Percentiles rank a stretch among this genome's conserved stretches.
Evolutionary conservation across 208 protist genomes (phyloP).

Genomic region (Leishmania mexicana): DNA sequence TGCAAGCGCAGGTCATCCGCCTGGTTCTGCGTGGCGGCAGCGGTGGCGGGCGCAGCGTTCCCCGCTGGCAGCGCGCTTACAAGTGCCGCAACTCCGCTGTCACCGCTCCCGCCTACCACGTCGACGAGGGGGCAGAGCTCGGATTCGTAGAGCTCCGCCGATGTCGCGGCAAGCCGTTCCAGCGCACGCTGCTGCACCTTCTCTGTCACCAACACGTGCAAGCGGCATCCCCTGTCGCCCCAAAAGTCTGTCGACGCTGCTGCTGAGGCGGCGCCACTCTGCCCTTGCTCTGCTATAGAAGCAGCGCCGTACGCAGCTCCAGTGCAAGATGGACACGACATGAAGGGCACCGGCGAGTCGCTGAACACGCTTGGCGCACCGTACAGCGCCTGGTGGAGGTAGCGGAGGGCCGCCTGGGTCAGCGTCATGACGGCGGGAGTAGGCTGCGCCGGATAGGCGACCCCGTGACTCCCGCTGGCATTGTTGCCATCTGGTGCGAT

Average conservation of each 20-base stretch:
- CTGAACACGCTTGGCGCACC: conserved; percentile 4
- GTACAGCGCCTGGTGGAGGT: conserved; percentile 29
- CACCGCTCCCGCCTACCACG: not conserved
- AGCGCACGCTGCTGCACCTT: conserved; percentile 7
- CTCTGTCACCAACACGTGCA: conserved; percentile 2
- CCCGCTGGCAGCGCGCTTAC: not conserved
- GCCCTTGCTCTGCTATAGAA: not conserved
- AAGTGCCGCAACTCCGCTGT: not conserved
- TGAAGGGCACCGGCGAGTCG: not conserved
- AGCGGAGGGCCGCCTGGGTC: conserved; percentile 7
- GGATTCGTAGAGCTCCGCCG: conserved; percentile 17
- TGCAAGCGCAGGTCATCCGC: conserved; percentile 26
- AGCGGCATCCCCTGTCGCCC: not conserved
- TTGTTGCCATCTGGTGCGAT: not conserved
- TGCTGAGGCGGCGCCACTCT: not conserved
- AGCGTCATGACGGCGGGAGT: conserved; percentile 16
- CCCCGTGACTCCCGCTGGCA: not conserved
- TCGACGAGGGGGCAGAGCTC: conserved; percentile 18
- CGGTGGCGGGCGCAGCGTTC: not conserved
- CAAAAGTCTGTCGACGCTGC: not conserved
- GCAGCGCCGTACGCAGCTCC: no score
- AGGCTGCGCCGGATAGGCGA: conserved; percentile 20
- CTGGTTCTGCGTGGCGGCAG: not conserved
- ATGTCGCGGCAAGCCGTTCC: conserved; percentile 3
- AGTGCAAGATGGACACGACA: not conserved